Percentiles rank a stretch among this genome's conserved stretches.
Evolutionary conservation across 768 basidiomycete species (phyloP).

Genomic region (Panaeolus papilionaceus): DNA sequence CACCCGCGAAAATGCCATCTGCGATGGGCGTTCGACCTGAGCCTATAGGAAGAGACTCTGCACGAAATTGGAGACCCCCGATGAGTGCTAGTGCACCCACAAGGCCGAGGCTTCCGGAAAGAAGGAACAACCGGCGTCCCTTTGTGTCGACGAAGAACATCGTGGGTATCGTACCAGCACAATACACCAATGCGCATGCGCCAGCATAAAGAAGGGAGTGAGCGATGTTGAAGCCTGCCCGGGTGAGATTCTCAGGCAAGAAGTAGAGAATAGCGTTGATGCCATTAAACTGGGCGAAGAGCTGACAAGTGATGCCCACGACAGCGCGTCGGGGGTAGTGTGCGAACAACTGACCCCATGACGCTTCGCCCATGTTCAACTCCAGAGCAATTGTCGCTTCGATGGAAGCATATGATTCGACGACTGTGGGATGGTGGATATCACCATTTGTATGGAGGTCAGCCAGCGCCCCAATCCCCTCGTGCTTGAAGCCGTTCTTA

Average conservation of each 20-base stretch:
- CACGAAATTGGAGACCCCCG: constrained; percentile 55
- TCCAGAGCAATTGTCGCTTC: constrained; percentile 41
- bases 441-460: constrained; percentile 62
- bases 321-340: constrained; percentile 55
- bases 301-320: constrained; percentile 61
- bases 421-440: constrained; percentile 45
- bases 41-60: constrained; percentile 45
- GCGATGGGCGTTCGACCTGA: constrained; percentile 32
- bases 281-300: constrained; percentile 61
- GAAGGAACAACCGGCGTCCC: constrained; percentile 57
- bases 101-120: constrained; percentile 51
- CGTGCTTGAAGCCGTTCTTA: constrained; percentile 55
- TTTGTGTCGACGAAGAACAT: constrained; percentile 59
- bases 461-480: constrained; percentile 59
- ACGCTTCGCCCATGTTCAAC: constrained; percentile 33
- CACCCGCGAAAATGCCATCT: constrained; percentile 41
- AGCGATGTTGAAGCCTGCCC: constrained; percentile 52
- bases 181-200: constrained; percentile 53
- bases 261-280: constrained; percentile 66
- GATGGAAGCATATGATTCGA: constrained; percentile 52
- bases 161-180: constrained; percentile 55
- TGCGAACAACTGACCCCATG: constrained; percentile 56
- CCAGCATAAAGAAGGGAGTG: constrained; percentile 53
- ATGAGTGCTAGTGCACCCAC: constrained; percentile 53
- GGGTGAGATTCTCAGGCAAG: constrained; percentile 56